A percentile compares a stretch with the other conserved stretches of the same genome.
These are phyloP conservation scores for Cladochytrium replicatum DNA, from an alignment of 192 early-diverging fungal genomes.

Conservation along the genomic window DNA sequence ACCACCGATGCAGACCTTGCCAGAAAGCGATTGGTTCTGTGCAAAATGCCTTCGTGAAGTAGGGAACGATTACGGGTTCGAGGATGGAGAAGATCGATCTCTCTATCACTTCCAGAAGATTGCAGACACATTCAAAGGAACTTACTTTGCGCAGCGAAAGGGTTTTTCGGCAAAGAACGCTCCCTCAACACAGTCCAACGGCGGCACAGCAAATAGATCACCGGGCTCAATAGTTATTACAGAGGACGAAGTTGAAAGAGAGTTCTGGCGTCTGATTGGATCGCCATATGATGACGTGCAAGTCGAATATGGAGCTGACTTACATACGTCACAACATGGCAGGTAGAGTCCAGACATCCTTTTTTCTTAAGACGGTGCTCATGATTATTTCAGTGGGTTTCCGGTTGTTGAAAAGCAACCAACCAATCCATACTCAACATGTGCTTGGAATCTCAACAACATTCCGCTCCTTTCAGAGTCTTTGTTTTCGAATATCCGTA, in stretches of 20 bases:
- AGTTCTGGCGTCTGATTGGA: conserved; percentile 89
- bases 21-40: conserved; percentile 77
- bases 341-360: conserved; percentile 36
- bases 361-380: neutral
- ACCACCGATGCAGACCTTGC: conserved; percentile 50
- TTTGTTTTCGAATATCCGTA: conserved; percentile 77
- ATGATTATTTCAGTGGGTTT: conserved; percentile 70
- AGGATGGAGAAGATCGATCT: conserved; percentile 72
- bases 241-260: conserved; percentile 77
- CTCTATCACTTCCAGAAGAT: conserved; percentile 69
- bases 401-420: conserved; percentile 59
- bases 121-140: conserved; percentile 71
- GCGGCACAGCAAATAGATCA: neutral
- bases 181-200: too few species aligned
- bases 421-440: conserved; percentile 50
- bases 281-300: conserved; percentile 79
- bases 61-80: conserved; percentile 88
- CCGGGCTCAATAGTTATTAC: conserved; percentile 25
- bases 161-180: conserved; percentile 1
- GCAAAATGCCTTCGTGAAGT: conserved; percentile 62
- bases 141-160: conserved; percentile 51
- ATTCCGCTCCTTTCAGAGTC: conserved; percentile 70
- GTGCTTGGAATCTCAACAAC: conserved; percentile 84
- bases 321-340: conserved; percentile 84
- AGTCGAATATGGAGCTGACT: conserved; percentile 94